A percentile compares a stretch with the other conserved stretches of the same genome.
These are phyloP conservation scores for Colletotrichum sansevieriae DNA, from an alignment of 2,329 filamentous ascomycete genomes.

Conservation along the genomic window DNA sequence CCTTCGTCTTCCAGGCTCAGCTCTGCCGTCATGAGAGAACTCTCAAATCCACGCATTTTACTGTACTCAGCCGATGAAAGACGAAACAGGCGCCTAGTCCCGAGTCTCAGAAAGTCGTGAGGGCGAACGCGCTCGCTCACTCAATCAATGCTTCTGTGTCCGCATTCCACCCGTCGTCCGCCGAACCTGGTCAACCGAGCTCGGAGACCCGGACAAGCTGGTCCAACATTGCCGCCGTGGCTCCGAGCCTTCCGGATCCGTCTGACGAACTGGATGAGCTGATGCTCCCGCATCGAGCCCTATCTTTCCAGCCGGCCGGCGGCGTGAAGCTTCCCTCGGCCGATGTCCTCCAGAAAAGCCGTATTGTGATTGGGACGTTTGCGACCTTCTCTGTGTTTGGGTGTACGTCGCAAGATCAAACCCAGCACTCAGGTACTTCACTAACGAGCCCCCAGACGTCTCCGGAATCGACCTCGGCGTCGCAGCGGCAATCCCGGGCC, in stretches of 20 bases:
- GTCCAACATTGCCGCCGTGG: slow-evolving; percentile 10
- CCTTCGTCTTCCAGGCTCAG: slow-evolving; percentile 15
- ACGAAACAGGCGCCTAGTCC: slow-evolving; percentile 5
- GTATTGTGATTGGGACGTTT: slow-evolving; percentile 1
- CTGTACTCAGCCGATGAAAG: no score
- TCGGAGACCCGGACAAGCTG: neutral
- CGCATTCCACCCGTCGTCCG: no score
- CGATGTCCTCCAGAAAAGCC: slow-evolving; percentile 1
- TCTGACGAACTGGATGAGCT: neutral
- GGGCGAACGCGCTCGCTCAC: neutral
- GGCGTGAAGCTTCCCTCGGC: neutral
- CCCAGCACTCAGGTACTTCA: no score
- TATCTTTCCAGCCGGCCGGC: neutral
- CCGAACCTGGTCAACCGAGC: neutral
- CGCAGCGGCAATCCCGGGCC: neutral
- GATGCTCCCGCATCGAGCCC: neutral
- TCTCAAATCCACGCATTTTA: neutral
- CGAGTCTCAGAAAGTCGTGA: neutral
- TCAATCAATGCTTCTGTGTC: neutral
- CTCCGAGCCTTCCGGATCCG: neutral
- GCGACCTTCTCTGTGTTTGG: slow-evolving; percentile 1
- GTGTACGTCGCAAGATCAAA: neutral
- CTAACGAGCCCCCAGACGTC: neutral
- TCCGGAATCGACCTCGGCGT: neutral
- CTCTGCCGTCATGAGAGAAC: neutral